Evolutionary conservation across 441 rosid species (phyloP).

Genomic region (Lepidium campestre): DNA sequence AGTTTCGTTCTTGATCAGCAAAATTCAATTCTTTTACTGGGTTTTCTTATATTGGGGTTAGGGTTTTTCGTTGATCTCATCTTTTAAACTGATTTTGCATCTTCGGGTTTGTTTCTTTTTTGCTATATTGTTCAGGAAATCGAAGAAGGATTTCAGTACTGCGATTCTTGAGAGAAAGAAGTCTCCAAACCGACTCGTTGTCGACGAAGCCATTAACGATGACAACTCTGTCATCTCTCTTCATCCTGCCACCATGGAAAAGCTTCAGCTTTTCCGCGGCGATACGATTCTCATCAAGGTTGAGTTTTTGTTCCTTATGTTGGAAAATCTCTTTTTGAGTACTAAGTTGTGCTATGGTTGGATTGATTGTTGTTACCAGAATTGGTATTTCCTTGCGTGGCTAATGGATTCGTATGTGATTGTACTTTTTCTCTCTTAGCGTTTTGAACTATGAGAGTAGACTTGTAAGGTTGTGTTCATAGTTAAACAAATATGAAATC

Average conservation of each 20-base stretch:
- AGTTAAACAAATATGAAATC: too few species aligned
- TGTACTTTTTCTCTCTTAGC: too few species aligned
- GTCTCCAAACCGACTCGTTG: slow-evolving; percentile 74
- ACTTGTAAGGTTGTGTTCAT: neutral
- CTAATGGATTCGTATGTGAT: neutral
- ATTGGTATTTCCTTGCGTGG: neutral
- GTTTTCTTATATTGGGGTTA: neutral
- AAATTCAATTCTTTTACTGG: slow-evolving; percentile 4
- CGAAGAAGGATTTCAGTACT: slow-evolving; percentile 80
- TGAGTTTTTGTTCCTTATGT: neutral
- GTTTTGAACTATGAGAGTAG: neutral
- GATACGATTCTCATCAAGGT: slow-evolving; percentile 88
- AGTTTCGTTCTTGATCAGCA: slow-evolving; percentile 1
- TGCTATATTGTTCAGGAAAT: slow-evolving; percentile 33
- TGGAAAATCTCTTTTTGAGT: neutral
- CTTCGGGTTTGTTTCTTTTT: neutral
- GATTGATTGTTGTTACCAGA: neutral
- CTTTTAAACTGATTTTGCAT: neutral
- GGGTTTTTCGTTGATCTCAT: slow-evolving; percentile 5
- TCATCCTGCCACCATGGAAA: slow-evolving; percentile 88
- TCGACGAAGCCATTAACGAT: slow-evolving; percentile 81
- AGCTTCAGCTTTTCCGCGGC: slow-evolving; percentile 87
- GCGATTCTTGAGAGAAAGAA: slow-evolving; percentile 91
- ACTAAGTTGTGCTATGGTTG: slow-evolving; percentile 1
- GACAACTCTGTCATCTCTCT: slow-evolving; percentile 80